A percentile compares a stretch with the other conserved stretches of the same genome.
Conservation (phyloP, 192 early-diverging fungal species). For the Backusella psychrophila region DNA sequence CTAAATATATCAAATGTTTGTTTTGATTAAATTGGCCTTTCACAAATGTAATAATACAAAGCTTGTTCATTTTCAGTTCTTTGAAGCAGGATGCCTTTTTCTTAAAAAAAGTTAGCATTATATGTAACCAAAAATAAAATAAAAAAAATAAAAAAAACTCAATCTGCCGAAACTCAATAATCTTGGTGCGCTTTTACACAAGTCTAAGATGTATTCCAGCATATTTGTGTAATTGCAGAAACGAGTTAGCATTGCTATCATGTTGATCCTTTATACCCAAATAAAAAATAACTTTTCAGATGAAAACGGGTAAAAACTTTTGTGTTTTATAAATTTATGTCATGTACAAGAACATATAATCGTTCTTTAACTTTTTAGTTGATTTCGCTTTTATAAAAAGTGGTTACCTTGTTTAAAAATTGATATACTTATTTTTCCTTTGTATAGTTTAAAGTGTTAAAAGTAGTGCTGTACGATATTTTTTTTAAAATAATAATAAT, state of each 20-base stretch:
- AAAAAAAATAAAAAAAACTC: too few relatives aligned
- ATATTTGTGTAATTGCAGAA: neutral
- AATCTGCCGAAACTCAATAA: neutral
- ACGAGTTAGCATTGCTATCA: neutral
- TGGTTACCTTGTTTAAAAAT: neutral
- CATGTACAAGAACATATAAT: too few relatives aligned
- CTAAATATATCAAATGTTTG: neutral
- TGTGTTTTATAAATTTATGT: neutral
- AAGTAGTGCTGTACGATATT: neutral
- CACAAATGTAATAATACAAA: neutral
- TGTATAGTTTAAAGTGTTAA: neutral
- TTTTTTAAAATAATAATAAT: neutral
- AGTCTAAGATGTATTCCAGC: neutral
- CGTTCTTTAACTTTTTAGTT: neutral
- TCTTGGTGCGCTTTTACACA: neutral
- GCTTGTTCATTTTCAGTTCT: too few relatives aligned
- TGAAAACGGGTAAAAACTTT: neutral
- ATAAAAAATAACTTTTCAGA: neutral
- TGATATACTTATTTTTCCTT: neutral
- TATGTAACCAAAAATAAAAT: neutral
- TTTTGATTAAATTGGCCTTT: neutral
- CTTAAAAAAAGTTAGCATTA: neutral
- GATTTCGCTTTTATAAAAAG: neutral
- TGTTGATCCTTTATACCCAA: neutral
- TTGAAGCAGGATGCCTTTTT: neutral